Evolutionary conservation across 768 basidiomycete genomes (phyloP), one percentile per base, ranked within the genome.

Genomic region (Fomitopsis pulvina): DNA sequence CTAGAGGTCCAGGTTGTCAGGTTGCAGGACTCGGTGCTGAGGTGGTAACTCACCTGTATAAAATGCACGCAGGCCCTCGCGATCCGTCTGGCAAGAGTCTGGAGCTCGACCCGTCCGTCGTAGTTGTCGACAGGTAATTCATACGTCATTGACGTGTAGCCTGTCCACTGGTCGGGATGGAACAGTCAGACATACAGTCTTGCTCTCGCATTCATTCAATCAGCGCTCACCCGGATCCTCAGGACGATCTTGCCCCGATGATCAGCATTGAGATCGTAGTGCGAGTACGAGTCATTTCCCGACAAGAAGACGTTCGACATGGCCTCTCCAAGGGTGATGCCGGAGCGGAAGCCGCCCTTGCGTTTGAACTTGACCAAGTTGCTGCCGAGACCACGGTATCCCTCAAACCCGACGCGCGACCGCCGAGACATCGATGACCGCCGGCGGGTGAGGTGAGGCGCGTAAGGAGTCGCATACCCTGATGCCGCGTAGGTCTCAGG

Each of bases 31-130:
- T 22, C 25, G 39, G 46, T 39, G 16, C 12, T 38, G 32, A 18
- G 22, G 41, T 34, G 34, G 29, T 37, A 47, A 42, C 60, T 61
- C 59, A 78, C 85, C 76, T 87, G 83, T 48, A 88, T 72, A 63
- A 84, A 88, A 61, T 88, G 86, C 44, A 83, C 74, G 63, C 81
- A 83, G 42, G 83, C 84, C 54, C 86, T 74, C 14, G 80, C 79
- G 42, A 85, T 77, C 47, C 86, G 74, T 59, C 86, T 73, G 42
- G 81, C 80, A 25, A 88, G 74, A 4, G 83, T 82, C 63, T 80
- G 75, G 29, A 87, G 69, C 58, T 79, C 79, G 34, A 83, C 75
- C 40, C 78, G 79, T 26, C 83, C 79, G 49, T 79, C 76, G 58
- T 83, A 83, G 10, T 74, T 74, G 56, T 86, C 83, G 39, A 87